Evolutionary conservation across 441 rosid species (phyloP), one percentile per base, ranked within the genome.

Genomic region (Brassica hybrid): DNA sequence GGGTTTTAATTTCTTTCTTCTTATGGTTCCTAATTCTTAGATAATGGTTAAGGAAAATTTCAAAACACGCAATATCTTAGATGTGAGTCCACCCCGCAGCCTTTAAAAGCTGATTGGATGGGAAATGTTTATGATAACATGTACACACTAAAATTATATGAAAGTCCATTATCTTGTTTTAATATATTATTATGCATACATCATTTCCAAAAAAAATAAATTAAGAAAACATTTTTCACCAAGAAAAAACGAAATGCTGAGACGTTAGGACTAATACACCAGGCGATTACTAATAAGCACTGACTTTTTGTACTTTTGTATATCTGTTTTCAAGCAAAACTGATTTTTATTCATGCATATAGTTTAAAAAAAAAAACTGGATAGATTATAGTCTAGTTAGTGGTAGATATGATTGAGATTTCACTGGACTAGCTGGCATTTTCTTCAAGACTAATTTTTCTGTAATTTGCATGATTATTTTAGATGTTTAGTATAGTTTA

Each of bases 371-470:
- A 30, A 48, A 13, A 48, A 48, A 48, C 7, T 48, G 5, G 54
- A 48, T 48, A 48, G 7, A 48, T 48, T 48, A 48, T 48, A n/a
- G 54, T n/a, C 17, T 12, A 45, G 52, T 45, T 45, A 45, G 52
- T 45, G 52, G 52, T 45, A 4, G 52, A 45, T 45, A 45, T 45
- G 52, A 45, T 45, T 45, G 16, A 45, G 13, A 48, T 48, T 48
- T 48, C 54, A 48, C 54, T 48, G 54, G 54, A 48, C 54, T n/a
- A 48, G 54, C 54, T 48, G 54, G 54, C 54, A 48, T 45, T 45
- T 45, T 45, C 16, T 45, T 1, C 52, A 45, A 45, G 1, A 13
- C 52, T 12, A 45, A 4, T 45, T 9, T 41, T 13, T 45, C 6
- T 45, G 7, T 45, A 13, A 1, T 48, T 13, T 48, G 7, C 54